Conservation (phyloP, 2,329 filamentous ascomycete genomes). For the Ambrosiella beaveri region DNA sequence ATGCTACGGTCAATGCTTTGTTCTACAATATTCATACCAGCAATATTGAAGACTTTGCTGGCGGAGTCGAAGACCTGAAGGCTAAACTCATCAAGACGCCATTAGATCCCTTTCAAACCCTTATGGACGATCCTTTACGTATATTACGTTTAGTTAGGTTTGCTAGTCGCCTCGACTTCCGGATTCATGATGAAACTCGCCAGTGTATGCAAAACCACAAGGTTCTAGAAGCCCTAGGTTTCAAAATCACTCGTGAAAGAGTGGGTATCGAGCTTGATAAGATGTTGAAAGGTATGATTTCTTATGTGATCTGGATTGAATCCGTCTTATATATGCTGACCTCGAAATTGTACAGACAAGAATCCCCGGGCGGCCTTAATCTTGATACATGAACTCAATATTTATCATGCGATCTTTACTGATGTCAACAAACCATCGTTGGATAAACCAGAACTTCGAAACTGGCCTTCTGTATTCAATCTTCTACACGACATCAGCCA, state of each 20-base stretch:
- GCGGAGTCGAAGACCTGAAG: conserved; percentile 59
- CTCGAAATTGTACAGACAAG: conserved; percentile 25
- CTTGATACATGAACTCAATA: conserved; percentile 46
- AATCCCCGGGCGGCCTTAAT: conserved; percentile 44
- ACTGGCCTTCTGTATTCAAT: conserved; percentile 48
- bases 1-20: conserved; percentile 87
- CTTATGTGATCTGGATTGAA: neutral
- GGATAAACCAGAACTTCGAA: conserved; percentile 36
- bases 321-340: neutral
- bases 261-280: conserved; percentile 80
- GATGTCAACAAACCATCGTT: conserved; percentile 41
- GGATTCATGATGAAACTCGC: conserved; percentile 53
- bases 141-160: conserved; percentile 80
- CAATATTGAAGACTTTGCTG: conserved; percentile 69
- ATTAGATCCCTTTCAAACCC: conserved; percentile 74
- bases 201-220: conserved; percentile 57
- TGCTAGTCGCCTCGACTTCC: conserved; percentile 66
- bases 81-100: conserved; percentile 65
- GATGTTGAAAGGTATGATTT: conserved; percentile 53
- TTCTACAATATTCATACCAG: conserved; percentile 84
- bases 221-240: conserved; percentile 62
- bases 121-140: conserved; percentile 81
- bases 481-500: conserved; percentile 36
- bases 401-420: conserved; percentile 60
- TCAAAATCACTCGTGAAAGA: conserved; percentile 85